Evolutionary conservation across 441 rosid species (phyloP).

Genomic region (Brassica balearica): DNA sequence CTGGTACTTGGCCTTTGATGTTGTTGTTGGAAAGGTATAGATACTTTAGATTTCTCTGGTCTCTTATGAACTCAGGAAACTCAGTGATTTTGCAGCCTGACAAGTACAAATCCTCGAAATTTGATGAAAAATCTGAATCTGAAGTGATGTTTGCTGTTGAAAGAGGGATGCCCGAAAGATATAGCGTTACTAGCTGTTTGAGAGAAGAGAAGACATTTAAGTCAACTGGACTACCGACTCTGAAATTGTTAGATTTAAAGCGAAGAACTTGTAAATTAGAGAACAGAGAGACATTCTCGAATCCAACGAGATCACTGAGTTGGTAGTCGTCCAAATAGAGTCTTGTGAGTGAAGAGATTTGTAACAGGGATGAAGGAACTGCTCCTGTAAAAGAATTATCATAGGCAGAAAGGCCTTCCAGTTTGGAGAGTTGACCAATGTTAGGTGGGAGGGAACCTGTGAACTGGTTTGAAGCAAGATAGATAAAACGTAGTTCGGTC

Average conservation of each 20-base stretch:
- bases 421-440: background rate
- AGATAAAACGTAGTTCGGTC: background rate
- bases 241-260: background rate
- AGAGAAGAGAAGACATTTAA: background rate
- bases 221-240: background rate
- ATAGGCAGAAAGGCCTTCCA: background rate
- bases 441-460: background rate
- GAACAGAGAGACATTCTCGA: background rate
- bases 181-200: background rate
- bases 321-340: background rate
- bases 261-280: background rate
- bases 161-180: background rate
- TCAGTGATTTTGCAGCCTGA: background rate
- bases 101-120: background rate
- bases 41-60: background rate
- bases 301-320: background rate
- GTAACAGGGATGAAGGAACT: background rate
- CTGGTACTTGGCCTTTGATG: background rate
- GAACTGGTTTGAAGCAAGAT: background rate
- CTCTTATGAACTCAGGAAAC: background rate
- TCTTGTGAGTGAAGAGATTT: background rate
- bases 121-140: background rate
- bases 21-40: background rate
- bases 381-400: background rate
- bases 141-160: background rate